Evolutionary conservation across 2,329 filamentous ascomycete genomes (phyloP).

Genomic region (Fusarium temperatum): DNA sequence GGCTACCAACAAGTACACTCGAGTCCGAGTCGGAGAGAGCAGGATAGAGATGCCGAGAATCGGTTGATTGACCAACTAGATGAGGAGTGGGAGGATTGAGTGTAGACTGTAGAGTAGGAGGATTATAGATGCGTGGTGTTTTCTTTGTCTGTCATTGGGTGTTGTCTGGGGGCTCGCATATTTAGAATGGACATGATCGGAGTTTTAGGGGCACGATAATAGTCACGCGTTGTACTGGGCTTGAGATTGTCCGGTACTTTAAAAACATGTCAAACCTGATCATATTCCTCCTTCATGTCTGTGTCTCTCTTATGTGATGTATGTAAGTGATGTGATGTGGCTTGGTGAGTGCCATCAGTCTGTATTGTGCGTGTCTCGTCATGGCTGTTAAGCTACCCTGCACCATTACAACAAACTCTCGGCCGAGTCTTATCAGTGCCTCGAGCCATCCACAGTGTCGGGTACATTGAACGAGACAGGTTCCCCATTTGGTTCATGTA

Average conservation of each 20-base stretch:
- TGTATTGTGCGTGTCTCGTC: background rate
- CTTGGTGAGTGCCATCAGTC: background rate
- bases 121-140: background rate
- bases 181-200: slow-evolving; percentile 32
- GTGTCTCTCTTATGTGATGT: background rate
- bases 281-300: background rate
- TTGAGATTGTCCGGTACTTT: slow-evolving; percentile 11
- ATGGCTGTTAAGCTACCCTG: background rate
- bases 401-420: background rate
- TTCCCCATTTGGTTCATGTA: background rate
- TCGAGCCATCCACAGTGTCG: background rate
- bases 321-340: background rate
- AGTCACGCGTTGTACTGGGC: slow-evolving; percentile 16
- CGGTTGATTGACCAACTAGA: slow-evolving; percentile 94
- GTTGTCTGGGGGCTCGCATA: slow-evolving; percentile 12
- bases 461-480: background rate
- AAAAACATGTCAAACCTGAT: slow-evolving; percentile 23
- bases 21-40: slow-evolving; percentile 59
- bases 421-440: background rate
- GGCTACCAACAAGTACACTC: slow-evolving; percentile 73
- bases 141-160: background rate
- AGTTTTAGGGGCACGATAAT: slow-evolving; percentile 36
- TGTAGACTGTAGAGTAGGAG: background rate
- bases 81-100: slow-evolving; percentile 91
- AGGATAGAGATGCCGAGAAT: slow-evolving; percentile 83